Conservation (phyloP, 2,329 filamentous ascomycete genomes). For the Aschersonia sp. region DNA sequence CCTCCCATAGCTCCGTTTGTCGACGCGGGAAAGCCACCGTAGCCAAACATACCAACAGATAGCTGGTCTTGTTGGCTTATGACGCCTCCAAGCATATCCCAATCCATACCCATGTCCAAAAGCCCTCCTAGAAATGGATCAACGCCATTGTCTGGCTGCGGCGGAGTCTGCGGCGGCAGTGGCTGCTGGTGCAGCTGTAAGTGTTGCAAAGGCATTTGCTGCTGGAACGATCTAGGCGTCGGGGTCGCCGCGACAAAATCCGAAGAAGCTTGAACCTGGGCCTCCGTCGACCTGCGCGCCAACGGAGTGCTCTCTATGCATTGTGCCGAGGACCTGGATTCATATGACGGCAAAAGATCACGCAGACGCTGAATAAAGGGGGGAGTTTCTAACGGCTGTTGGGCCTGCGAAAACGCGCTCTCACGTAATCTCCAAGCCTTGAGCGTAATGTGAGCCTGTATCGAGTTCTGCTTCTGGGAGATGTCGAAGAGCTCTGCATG, state of each 20-base stretch:
- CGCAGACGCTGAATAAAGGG: conserved; percentile 30
- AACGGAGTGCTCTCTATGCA: conserved; percentile 4
- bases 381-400: conserved; percentile 25
- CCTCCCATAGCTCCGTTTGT: conserved; percentile 4
- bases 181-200: conserved; percentile 3
- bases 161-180: neutral
- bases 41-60: conserved; percentile 16
- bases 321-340: conserved; percentile 18
- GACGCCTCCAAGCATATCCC: conserved; percentile 28
- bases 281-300: neutral
- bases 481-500: conserved; percentile 37
- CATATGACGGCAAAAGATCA: conserved; percentile 23
- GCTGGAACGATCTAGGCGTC: neutral
- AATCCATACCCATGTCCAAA: conserved; percentile 28
- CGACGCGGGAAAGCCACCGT: conserved; percentile 12
- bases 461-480: conserved; percentile 26
- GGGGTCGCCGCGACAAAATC: neutral
- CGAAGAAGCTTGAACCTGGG: neutral
- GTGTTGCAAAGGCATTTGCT: neutral
- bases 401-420: conserved; percentile 20
- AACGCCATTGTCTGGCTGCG: conserved; percentile 11
- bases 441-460: conserved; percentile 31
- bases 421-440: conserved; percentile 40
- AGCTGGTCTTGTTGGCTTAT: conserved; percentile 13
- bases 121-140: conserved; percentile 30